Conservation (phyloP, 2,329 filamentous ascomycete species). For the Torrubiellomyces zombiae region DNA sequence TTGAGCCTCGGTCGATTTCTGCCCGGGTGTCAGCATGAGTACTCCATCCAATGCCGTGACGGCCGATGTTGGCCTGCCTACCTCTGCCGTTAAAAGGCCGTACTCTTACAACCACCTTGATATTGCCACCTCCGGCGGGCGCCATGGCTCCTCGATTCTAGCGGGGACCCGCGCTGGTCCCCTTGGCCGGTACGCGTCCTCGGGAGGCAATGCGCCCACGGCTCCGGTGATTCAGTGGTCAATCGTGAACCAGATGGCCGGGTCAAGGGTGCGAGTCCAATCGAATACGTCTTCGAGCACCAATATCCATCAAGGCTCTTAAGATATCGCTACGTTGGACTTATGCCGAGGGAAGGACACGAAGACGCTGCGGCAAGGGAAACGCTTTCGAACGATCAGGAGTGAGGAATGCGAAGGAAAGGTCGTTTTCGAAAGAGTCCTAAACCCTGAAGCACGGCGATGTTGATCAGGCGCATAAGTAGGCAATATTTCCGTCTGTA, state of each 20-base stretch:
- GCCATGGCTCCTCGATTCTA: conserved; percentile 17
- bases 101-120: conserved; percentile 97
- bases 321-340: too few relatives aligned
- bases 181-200: conserved; percentile 11
- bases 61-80: conserved; percentile 27
- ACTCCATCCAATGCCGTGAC: neutral
- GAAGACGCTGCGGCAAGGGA: too few relatives aligned
- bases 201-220: conserved; percentile 11
- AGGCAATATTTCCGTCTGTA: too few relatives aligned
- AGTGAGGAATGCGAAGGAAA: too few relatives aligned
- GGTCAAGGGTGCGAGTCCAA: too few relatives aligned
- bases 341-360: too few relatives aligned
- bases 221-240: neutral
- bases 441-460: too few relatives aligned
- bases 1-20: conserved; percentile 84
- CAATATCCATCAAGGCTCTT: too few relatives aligned
- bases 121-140: conserved; percentile 71
- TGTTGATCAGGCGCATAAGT: too few relatives aligned
- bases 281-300: too few relatives aligned
- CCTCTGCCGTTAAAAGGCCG: conserved; percentile 93
- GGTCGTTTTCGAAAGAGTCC: too few relatives aligned
- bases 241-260: conserved; percentile 1
- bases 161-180: conserved; percentile 20
- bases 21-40: conserved; percentile 8
- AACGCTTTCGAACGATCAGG: too few relatives aligned